These are phyloP conservation scores for Candida boleticola DNA, from an alignment of 805 yeast genomes.

Conservation along the genomic window DNA sequence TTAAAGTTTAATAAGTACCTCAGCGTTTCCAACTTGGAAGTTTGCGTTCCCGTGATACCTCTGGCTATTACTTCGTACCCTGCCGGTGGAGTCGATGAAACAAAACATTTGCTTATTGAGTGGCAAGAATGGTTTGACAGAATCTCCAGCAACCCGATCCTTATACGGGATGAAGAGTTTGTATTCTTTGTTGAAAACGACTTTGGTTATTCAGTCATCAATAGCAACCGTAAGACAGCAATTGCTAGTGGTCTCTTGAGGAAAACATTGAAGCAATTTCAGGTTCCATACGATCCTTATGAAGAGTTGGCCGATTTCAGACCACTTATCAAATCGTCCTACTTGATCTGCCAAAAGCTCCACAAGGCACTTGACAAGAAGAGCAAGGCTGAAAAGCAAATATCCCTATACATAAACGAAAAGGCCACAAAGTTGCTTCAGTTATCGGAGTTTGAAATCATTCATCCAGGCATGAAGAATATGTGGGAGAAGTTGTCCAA, in stretches of 20 bases:
- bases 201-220: conserved; percentile 60
- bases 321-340: conserved; percentile 78
- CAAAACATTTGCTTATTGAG: conserved; percentile 48
- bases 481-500: conserved; percentile 80
- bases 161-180: conserved; percentile 84
- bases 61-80: conserved; percentile 74
- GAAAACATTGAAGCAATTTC: conserved; percentile 86
- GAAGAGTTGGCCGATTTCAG: conserved; percentile 79
- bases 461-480: conserved; percentile 67
- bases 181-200: conserved; percentile 80
- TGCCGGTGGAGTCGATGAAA: conserved; percentile 80
- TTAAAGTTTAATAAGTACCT: conserved; percentile 73
- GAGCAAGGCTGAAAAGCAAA: conserved; percentile 56
- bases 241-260: conserved; percentile 84
- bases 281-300: conserved; percentile 88
- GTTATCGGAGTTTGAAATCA: conserved; percentile 40
- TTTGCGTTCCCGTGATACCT: conserved; percentile 90
- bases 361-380: conserved; percentile 50
- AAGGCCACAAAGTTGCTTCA: conserved; percentile 39
- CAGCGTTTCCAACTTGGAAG: conserved; percentile 81
- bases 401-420: conserved; percentile 47
- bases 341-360: conserved; percentile 57
- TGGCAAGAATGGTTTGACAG: conserved; percentile 88
- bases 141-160: conserved; percentile 69
- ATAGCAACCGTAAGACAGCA: conserved; percentile 51